Conservation (phyloP, 106 monocot genomes). For the Vanilla planifolia region DNA sequence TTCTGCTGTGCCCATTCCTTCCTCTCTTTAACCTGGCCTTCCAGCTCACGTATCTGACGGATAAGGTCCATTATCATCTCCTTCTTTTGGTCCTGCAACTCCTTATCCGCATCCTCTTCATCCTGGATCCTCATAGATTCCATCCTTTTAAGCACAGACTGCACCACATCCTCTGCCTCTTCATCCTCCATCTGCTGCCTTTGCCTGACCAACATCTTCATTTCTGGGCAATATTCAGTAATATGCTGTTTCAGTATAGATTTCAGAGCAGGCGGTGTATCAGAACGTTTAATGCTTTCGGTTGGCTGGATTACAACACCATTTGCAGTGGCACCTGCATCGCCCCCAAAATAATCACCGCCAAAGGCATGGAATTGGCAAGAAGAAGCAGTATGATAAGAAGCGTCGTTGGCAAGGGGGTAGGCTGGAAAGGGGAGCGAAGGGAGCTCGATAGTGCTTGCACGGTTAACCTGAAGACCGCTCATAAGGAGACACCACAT, state of each 20-base stretch:
- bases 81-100: slow-evolving; percentile 33
- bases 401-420: not conserved
- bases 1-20: slow-evolving; percentile 91
- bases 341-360: not conserved
- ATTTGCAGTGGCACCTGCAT: not conserved
- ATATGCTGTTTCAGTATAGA: not conserved
- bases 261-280: not conserved
- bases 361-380: not conserved
- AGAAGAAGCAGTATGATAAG: not conserved
- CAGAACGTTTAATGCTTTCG: not conserved
- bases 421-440: not conserved
- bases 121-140: slow-evolving; percentile 38
- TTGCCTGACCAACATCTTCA: slow-evolving; percentile 3
- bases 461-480: slow-evolving; percentile 53
- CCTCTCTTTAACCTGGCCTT: slow-evolving; percentile 65
- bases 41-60: slow-evolving; percentile 52
- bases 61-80: slow-evolving; percentile 54
- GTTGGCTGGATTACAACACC: not conserved
- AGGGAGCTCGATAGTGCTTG: slow-evolving; percentile 48
- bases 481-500: slow-evolving; percentile 95
- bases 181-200: not conserved
- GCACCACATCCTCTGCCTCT: slow-evolving; percentile 31
- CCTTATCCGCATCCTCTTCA: slow-evolving; percentile 23
- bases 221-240: slow-evolving; percentile 4
- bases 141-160: slow-evolving; percentile 37